phyloP scores from a whole-genome alignment of 1,139 yeast genomes.

The Geotrichum europaeum region DNA sequence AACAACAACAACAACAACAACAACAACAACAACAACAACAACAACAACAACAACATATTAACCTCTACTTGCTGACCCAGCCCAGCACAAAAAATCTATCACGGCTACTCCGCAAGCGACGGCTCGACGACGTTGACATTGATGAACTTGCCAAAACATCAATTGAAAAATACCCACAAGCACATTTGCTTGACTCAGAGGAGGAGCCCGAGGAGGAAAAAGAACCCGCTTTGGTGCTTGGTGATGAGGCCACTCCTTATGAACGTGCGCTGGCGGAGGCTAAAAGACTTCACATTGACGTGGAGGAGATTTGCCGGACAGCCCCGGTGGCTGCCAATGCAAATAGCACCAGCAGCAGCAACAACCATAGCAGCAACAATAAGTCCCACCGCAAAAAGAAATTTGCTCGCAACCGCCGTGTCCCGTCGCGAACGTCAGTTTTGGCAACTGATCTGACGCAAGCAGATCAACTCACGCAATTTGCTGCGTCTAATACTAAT shows the following conservation, averaged over 20 bases:
- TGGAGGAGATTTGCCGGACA: constrained; percentile 26
- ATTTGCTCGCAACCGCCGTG: neutral
- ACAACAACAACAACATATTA: neutral
- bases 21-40: neutral
- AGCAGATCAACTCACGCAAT: neutral
- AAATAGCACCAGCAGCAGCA: constrained; percentile 1
- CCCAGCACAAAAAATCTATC: constrained; percentile 19
- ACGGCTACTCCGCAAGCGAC: constrained; percentile 18
- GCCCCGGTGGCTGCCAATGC: constrained; percentile 14
- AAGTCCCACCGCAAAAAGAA: neutral
- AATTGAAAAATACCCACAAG: constrained; percentile 28
- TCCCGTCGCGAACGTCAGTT: neutral
- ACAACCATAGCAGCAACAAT: constrained; percentile 1
- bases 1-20: neutral
- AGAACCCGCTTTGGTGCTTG: constrained; percentile 17
- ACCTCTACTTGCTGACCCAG: constrained; percentile 8
- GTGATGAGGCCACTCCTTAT: constrained; percentile 25
- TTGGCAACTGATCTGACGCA: neutral
- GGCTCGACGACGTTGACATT: constrained; percentile 21
- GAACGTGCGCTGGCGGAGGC: constrained; percentile 29
- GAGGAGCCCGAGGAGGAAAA: constrained; percentile 30
- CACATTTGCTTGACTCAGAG: constrained; percentile 34
- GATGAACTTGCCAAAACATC: constrained; percentile 29
- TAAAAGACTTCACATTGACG: constrained; percentile 26
- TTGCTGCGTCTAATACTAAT: neutral